Evolutionary conservation across 2,329 filamentous ascomycete genomes (phyloP), one percentile per base, ranked within the genome.

Genomic region (Falciphora oryzae): DNA sequence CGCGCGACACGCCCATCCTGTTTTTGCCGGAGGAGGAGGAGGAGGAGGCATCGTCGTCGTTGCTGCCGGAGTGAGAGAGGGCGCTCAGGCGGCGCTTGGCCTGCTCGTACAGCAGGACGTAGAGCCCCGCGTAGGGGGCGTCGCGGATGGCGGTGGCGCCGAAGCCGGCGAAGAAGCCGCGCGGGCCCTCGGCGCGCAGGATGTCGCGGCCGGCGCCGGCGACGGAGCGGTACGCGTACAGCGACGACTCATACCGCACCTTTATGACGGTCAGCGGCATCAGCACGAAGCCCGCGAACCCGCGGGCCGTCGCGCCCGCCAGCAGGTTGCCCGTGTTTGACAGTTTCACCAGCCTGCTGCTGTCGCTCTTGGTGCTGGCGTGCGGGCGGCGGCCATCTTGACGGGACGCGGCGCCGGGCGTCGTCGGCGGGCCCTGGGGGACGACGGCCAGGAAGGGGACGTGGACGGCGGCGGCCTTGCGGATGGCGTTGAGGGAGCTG

Each of bases 181-280:
- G 85, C 4, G 91, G 65, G 0, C 95, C 93, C 69, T 94, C 89
- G 0, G 80, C 85, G 10, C 82, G 81, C 63, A 89, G 78, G 32
- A 98, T 97, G 69, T 95, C 92, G 44, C 80, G 80, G 1, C 85
- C 87, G 0, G 95, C 95, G 53, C 86, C 82, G 57, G 84, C 77
- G 29, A 98, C 80, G 1, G 92, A 94, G 29, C 84, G 83, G 78
- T 98, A 98, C 3, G 86, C 80, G 79, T 97, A 99, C 58, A 94
- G 80, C 67, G 85, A 93, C 31, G 90, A 94, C 76, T 99, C 95
- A 73, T 96, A 98, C 59, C 95, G 91, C 58, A 98, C 95, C 74
- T 99, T 99, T 72, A 99, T 89, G 59, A 99, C 89, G 1, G 95
- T 99, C 66, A 98, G 86, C 1, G 95, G 95, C 91, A 97, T 98